Base-by-base conservation (phyloP, 2,329 filamentous ascomycete genomes). In the Drechslerella stenobrocha region DNA sequence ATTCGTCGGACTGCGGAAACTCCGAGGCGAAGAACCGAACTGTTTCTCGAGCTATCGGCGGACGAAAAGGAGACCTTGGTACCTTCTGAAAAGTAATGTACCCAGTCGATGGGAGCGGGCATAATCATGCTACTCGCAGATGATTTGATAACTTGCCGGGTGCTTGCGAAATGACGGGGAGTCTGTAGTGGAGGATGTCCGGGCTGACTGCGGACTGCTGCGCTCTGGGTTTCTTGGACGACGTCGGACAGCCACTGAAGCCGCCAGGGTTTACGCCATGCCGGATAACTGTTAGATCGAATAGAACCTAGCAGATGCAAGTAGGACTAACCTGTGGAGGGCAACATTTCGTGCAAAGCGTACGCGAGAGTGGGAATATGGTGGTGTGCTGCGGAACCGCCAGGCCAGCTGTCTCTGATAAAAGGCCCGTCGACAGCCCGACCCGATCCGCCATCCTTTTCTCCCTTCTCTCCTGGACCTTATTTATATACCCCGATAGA, bases 341-440 rank as follows among this genome's bases (percentile, higher is more conserved):
- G 15, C 15, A 37, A 15, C 34, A 37, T 42, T 20, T 42, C 9
- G 37, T 8, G n/a, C 37, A 42, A 42, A 42, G 37, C 37, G 37
- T 5, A 30, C 11, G 28, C 22, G 37, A 20, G 37, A 18, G 37
- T 4, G 8, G 15, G 34, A 8, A 4, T 37, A 18, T 42, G 15
- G 37, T 42, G 37, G 37, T 42, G 37, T 18, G 37, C 34, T 4
- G 37, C 9, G 8, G 37, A n/a, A 18, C 37, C 4, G 37, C 9
- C 15, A 15, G 15, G 34, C 15, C 11, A 20, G 44, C 44, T 30
- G 26, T 47, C 44, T 42, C 37, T 42, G n/a, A 42, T 42, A 42
- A 67, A 67, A 67, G 50, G 63, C 55, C 50, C 55, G 50, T 67
- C 42, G 63, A 67, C 48, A 60, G 50, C 55, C 63, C 63, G 63